Percentiles rank a stretch among this genome's conserved stretches.
phyloP scores from a whole-genome alignment of 805 yeast species.

The Peterozyma toletana region DNA sequence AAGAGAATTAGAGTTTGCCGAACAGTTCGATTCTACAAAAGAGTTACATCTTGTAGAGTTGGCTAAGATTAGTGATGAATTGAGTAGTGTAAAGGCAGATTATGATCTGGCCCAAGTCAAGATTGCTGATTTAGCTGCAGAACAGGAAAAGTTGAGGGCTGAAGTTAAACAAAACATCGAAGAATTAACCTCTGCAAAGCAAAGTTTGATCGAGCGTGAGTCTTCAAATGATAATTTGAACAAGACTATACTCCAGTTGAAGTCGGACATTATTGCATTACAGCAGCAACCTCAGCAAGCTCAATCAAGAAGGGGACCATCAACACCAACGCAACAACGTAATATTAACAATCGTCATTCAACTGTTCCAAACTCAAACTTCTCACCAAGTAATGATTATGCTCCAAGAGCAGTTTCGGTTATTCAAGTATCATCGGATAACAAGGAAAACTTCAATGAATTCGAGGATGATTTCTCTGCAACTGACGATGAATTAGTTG shows the following conservation, averaged over 20 bases:
- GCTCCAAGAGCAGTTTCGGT: constrained; percentile 55
- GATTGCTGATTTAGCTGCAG: constrained; percentile 51
- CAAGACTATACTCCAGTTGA: constrained; percentile 49
- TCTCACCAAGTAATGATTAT: constrained; percentile 27
- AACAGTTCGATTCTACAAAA: constrained; percentile 35
- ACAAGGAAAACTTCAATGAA: too few relatives aligned
- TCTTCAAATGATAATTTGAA: constrained; percentile 62
- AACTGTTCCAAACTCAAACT: constrained; percentile 10
- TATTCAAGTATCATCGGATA: constrained; percentile 42
- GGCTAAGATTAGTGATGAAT: constrained; percentile 45
- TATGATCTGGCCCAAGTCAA: constrained; percentile 50
- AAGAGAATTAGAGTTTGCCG: constrained; percentile 46
- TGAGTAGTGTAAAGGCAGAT: constrained; percentile 46
- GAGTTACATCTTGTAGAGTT: constrained; percentile 42
- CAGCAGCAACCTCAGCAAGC: constrained; percentile 20
- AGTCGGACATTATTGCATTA: constrained; percentile 27
- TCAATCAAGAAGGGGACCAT: constrained; percentile 7
- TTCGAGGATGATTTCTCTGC: constrained; percentile 50
- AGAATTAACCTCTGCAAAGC: constrained; percentile 55
- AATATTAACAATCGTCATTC: constrained; percentile 19
- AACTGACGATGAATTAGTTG: constrained; percentile 69
- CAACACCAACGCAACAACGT: constrained; percentile 9
- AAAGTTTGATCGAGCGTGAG: constrained; percentile 48
- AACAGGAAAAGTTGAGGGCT: constrained; percentile 55
- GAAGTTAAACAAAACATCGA: constrained; percentile 57